phyloP scores from a whole-genome alignment of 2,329 filamentous ascomycete species.

The Pochonia chlamydosporia region DNA sequence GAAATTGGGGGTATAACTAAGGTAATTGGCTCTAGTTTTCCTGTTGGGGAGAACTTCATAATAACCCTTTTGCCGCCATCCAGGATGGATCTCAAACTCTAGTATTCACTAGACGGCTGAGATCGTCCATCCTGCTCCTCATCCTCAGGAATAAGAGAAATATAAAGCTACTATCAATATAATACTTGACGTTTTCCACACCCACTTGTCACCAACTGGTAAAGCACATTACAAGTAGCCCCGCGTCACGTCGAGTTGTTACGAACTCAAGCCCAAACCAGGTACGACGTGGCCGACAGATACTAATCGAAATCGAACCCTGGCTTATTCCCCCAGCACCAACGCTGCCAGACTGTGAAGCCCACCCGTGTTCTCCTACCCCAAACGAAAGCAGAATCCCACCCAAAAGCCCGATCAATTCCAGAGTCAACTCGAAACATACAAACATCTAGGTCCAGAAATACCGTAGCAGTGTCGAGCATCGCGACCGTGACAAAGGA shows the following conservation, averaged over 20 bases:
- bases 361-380: not conserved
- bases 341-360: not conserved
- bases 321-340: not conserved
- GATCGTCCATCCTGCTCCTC: not conserved
- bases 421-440: not conserved
- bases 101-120: not conserved
- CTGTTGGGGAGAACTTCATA: not conserved
- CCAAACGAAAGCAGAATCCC: not conserved
- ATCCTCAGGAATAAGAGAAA: not conserved
- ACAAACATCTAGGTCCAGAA: constrained; percentile 7
- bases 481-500: not conserved
- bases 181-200: not conserved
- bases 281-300: not conserved
- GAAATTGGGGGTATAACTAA: constrained; percentile 1
- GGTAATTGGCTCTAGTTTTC: not conserved
- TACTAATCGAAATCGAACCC: not conserved
- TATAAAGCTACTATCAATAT: not conserved
- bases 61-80: not conserved
- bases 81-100: not conserved
- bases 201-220: not conserved
- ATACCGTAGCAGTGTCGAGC: not conserved
- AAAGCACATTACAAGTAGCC: not conserved
- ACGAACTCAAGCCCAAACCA: not conserved
- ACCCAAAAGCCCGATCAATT: not conserved
- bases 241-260: not conserved